Percentiles rank a stretch among this genome's conserved stretches.
These are phyloP conservation scores for Phytopythium cucurbitacearum DNA, from an alignment of 352 stramenopile genomes.

Conservation along the genomic window DNA sequence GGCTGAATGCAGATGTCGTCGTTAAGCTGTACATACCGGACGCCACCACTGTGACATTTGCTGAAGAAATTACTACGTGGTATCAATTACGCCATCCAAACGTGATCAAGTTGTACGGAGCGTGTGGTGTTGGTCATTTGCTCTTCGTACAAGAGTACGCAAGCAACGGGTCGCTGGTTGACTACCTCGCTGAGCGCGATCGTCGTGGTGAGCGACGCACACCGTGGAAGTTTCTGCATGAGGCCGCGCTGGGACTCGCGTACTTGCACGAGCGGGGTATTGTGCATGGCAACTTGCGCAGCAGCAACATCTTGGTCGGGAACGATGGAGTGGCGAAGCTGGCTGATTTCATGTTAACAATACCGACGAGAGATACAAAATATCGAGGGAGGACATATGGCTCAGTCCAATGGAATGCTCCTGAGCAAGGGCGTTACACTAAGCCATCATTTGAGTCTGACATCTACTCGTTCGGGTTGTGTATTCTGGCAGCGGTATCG, in stretches of 20 bases:
- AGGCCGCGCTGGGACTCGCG: slow-evolving; percentile 7
- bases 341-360: slow-evolving; percentile 3
- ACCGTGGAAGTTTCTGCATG: slow-evolving; percentile 8
- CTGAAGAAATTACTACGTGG: slow-evolving; percentile 10
- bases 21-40: slow-evolving; percentile 11
- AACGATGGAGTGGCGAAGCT: slow-evolving; percentile 1
- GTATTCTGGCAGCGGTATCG: too few relatives aligned
- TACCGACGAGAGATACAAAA: background rate
- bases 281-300: slow-evolving; percentile 6
- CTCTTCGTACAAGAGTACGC: slow-evolving; percentile 7
- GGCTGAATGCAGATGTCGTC: slow-evolving; percentile 10
- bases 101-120: slow-evolving; percentile 9
- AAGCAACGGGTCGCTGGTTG: background rate
- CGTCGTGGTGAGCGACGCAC: background rate
- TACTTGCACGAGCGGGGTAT: slow-evolving; percentile 10
- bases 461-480: slow-evolving; percentile 6
- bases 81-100: slow-evolving; percentile 11
- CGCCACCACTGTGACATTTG: background rate
- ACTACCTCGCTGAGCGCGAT: slow-evolving; percentile 4
- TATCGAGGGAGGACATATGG: background rate
- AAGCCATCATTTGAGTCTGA: slow-evolving; percentile 1
- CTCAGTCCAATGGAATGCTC: background rate
- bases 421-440: background rate
- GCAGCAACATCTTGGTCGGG: slow-evolving; percentile 9
- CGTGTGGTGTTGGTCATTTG: slow-evolving; percentile 3